These are phyloP conservation scores for Sordariomycetes sp. DNA, from an alignment of 2,329 filamentous ascomycete genomes.

Conservation along the genomic window DNA sequence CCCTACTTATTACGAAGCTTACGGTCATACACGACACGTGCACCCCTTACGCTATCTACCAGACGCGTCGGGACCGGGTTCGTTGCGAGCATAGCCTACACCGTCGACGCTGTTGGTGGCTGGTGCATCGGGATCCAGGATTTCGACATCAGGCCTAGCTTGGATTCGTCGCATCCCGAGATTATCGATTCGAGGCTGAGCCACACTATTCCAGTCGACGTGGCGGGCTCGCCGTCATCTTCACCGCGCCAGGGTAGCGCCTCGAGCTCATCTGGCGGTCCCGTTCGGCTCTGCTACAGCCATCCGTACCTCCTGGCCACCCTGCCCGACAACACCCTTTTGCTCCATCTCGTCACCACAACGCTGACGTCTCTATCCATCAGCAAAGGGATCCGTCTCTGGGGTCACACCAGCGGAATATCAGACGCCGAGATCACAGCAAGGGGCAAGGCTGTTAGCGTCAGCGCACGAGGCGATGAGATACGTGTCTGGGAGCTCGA, in stretches of 20 bases:
- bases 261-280: conserved; percentile 25
- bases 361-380: conserved; percentile 58
- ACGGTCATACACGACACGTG: conserved; percentile 68
- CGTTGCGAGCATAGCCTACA: conserved; percentile 81
- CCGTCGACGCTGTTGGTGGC: conserved; percentile 66
- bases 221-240: conserved; percentile 10
- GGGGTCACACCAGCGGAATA: conserved; percentile 87
- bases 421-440: conserved; percentile 77
- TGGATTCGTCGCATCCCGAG: too few relatives aligned
- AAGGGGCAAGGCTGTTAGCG: conserved; percentile 81
- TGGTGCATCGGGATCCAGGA: conserved; percentile 94
- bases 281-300: conserved; percentile 57
- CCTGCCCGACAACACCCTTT: conserved; percentile 79
- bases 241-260: conserved; percentile 2
- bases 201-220: conserved; percentile 22
- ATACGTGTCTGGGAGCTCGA: conserved; percentile 87
- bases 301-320: conserved; percentile 83
- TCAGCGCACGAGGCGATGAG: conserved; percentile 70
- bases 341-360: conserved; percentile 73
- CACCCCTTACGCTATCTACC: conserved; percentile 75
- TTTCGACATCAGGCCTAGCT: conserved; percentile 50
- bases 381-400: conserved; percentile 65
- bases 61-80: conserved; percentile 53
- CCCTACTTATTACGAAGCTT: conserved; percentile 56
- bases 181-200: conserved; percentile 25